Evolutionary conservation across 176 grass and related monocot genomes (phyloP), one percentile per base, ranked within the genome.

Genomic region (Luzula sylvatica): DNA sequence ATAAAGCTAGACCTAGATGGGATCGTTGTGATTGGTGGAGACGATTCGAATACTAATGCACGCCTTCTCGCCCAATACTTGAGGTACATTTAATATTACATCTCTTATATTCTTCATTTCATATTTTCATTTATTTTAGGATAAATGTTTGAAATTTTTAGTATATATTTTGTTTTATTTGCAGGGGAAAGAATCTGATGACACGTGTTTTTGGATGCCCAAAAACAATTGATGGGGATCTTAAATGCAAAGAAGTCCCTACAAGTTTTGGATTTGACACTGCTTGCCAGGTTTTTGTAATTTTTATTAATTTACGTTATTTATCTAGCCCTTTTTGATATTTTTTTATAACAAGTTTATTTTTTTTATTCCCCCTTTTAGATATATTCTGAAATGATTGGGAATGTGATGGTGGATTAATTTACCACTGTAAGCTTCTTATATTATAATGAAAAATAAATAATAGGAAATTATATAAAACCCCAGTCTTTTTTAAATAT

Each of bases 381-480:
- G 86, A 98, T 98, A 73, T 98, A 87, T 67, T 80, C 92, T 11
- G 93, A 98, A 73, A 98, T 92, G 93, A 98, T 98, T 65, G 86
- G 93, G 68, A 98, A 98, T 92, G 93, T 98, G 32, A 98, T 98
- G 93, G 88, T 71, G 52, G 93, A 98, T 75, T 85, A 75, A 90
- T 90, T 56, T 98, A 98, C 11, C 93, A 98, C 72, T 98, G 93
- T 98, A 98, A 87, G 93, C 65, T 80, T 98, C 92, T 75, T 85
- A 98, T 68, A 98, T 98, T 44, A 98, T 85, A 42, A 53, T 98
- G 72, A n/a, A n/a, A n/a, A n/a, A n/a, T n/a, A n/a, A n/a, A n/a
- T n/a, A n/a, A n/a, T n/a, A n/a, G n/a, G n/a, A n/a, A n/a, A n/a
- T n/a, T n/a, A n/a, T n/a, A n/a, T n/a, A n/a, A n/a, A n/a, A n/a